Conservation (phyloP, 768 basidiomycete genomes). For the Rhizopogon rudus region DNA sequence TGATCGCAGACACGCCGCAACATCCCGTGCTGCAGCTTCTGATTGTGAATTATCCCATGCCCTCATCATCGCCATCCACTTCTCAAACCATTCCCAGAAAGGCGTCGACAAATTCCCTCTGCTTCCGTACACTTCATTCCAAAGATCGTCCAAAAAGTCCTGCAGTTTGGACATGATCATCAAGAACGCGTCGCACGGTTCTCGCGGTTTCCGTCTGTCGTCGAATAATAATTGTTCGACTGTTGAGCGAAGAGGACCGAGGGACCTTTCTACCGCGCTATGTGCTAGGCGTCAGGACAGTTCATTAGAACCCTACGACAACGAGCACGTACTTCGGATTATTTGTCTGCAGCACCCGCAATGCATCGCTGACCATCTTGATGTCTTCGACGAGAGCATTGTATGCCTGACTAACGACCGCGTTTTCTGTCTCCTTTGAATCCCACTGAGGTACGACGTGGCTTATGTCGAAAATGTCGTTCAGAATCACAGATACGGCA, state of each 20-base stretch:
- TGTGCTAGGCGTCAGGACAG: background rate
- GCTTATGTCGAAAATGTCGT: background rate
- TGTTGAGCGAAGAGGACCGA: background rate
- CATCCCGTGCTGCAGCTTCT: background rate
- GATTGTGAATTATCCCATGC: background rate
- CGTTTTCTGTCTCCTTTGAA: slow-evolving; percentile 1
- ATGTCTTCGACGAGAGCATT: background rate
- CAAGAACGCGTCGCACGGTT: background rate
- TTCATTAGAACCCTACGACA: too few species aligned
- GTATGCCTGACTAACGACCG: background rate
- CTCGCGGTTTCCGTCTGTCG: background rate
- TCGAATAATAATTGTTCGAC: background rate
- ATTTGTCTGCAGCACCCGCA: background rate
- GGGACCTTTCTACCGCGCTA: background rate
- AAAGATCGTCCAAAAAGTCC: background rate
- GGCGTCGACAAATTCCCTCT: background rate
- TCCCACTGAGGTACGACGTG: background rate
- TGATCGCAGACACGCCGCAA: background rate
- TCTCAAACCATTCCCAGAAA: slow-evolving; percentile 1
- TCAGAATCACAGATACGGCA: background rate
- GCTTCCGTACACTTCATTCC: background rate
- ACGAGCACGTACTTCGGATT: background rate
- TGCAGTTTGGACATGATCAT: background rate
- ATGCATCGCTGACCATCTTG: background rate
- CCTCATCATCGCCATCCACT: slow-evolving; percentile 1